Percentiles rank a stretch among this genome's conserved stretches.
phyloP scores from a whole-genome alignment of 2,329 filamentous ascomycete genomes.

The Diatrype stigma region DNA sequence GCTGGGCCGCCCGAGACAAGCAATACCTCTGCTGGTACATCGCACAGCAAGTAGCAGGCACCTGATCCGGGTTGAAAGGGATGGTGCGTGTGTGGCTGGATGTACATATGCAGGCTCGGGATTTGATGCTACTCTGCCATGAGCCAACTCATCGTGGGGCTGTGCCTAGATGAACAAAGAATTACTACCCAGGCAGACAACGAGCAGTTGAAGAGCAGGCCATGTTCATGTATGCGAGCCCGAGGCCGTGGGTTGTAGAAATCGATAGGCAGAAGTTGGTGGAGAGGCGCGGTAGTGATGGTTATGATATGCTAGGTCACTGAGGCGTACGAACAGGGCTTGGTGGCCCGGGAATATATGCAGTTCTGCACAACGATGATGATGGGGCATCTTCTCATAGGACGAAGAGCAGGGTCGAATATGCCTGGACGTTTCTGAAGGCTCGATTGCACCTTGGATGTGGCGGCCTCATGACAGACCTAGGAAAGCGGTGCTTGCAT shows the following conservation, averaged over 20 bases:
- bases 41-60: background rate
- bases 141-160: constrained; percentile 17
- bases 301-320: constrained; percentile 15
- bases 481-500: constrained; percentile 6
- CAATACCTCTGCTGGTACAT: background rate
- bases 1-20: background rate
- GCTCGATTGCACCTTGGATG: constrained; percentile 18
- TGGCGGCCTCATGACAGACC: constrained; percentile 16
- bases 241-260: background rate
- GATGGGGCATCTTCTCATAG: constrained; percentile 27
- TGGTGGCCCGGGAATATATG: constrained; percentile 18
- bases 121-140: constrained; percentile 14
- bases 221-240: background rate
- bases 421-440: constrained; percentile 20
- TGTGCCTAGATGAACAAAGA: constrained; percentile 9
- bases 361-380: constrained; percentile 21
- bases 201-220: background rate
- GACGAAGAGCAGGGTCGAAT: constrained; percentile 9
- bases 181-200: background rate
- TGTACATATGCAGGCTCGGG: constrained; percentile 15
- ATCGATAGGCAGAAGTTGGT: background rate
- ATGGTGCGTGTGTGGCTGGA: constrained; percentile 11
- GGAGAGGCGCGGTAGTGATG: constrained; percentile 1
- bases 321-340: constrained; percentile 18
- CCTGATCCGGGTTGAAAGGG: constrained; percentile 7